These are phyloP conservation scores for Hymenoscyphus linearis DNA, from an alignment of 2,329 filamentous ascomycete genomes.

Conservation along the genomic window DNA sequence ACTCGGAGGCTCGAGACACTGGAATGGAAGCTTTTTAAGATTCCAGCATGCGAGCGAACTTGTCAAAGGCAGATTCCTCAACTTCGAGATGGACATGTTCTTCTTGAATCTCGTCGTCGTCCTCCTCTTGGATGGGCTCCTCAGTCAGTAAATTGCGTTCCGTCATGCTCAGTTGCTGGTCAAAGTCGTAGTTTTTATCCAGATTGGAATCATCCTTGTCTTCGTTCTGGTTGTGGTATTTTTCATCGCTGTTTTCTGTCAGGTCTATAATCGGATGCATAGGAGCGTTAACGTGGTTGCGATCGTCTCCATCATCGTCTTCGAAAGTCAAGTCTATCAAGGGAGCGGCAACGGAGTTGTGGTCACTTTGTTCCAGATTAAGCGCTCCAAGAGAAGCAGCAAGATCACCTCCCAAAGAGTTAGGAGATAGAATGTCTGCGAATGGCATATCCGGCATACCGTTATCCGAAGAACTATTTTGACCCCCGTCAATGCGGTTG, in stretches of 20 bases:
- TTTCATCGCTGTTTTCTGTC: background rate
- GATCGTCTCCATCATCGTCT: background rate
- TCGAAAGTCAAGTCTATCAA: background rate
- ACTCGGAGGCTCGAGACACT: background rate
- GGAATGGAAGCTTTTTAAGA: background rate
- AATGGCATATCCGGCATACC: background rate
- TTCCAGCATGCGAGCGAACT: slow-evolving; percentile 12
- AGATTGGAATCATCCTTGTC: background rate
- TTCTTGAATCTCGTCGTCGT: background rate
- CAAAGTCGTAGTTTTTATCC: background rate
- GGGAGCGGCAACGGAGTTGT: background rate
- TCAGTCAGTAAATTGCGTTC: background rate
- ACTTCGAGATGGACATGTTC: slow-evolving; percentile 10
- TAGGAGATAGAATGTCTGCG: background rate
- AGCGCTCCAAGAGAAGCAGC: background rate
- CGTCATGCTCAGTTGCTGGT: background rate
- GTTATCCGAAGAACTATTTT: background rate
- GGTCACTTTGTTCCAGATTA: background rate
- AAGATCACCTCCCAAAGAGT: background rate
- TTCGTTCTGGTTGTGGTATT: background rate
- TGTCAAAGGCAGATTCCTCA: slow-evolving; percentile 18
- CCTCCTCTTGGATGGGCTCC: background rate
- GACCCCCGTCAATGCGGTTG: background rate
- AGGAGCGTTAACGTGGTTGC: background rate
- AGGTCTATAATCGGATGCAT: background rate